Conservation (phyloP, 108 stramenopile species). For the Mediolabrus comicus region DNA sequence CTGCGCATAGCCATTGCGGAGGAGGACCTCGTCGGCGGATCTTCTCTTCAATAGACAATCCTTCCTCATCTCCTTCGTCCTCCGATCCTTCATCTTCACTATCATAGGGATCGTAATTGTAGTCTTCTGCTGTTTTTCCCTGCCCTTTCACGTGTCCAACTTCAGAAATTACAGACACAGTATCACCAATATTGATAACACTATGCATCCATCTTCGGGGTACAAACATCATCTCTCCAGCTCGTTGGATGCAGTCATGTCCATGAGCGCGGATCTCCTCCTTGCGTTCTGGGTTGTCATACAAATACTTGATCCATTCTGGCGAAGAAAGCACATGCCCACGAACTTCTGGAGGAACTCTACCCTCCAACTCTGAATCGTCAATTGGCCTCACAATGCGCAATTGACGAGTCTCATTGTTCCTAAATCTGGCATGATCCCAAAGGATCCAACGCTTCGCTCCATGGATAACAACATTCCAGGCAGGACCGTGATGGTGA, state of each 20-base stretch:
- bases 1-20: background rate
- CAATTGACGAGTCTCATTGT: constrained; percentile 24
- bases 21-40: background rate
- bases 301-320: constrained; percentile 35
- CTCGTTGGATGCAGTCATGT: constrained; percentile 42
- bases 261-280: constrained; percentile 35
- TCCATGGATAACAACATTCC: constrained; percentile 43
- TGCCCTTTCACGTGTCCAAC: constrained; percentile 36
- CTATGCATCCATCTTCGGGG: constrained; percentile 42
- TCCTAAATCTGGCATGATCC: constrained; percentile 27
- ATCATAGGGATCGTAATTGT: constrained; percentile 25
- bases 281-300: constrained; percentile 33
- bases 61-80: constrained; percentile 9
- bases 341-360: background rate
- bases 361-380: constrained; percentile 5
- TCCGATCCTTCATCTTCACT: constrained; percentile 8
- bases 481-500: constrained; percentile 42
- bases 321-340: background rate
- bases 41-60: background rate
- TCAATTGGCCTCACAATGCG: constrained; percentile 21
- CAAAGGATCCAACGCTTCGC: constrained; percentile 43
- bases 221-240: constrained; percentile 40
- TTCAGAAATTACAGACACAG: constrained; percentile 32
- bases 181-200: constrained; percentile 45
- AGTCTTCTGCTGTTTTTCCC: constrained; percentile 37